These are phyloP conservation scores for Aspergillus nidulans DNA, from an alignment of 495 filamentous ascomycete species.

Conservation along the genomic window DNA sequence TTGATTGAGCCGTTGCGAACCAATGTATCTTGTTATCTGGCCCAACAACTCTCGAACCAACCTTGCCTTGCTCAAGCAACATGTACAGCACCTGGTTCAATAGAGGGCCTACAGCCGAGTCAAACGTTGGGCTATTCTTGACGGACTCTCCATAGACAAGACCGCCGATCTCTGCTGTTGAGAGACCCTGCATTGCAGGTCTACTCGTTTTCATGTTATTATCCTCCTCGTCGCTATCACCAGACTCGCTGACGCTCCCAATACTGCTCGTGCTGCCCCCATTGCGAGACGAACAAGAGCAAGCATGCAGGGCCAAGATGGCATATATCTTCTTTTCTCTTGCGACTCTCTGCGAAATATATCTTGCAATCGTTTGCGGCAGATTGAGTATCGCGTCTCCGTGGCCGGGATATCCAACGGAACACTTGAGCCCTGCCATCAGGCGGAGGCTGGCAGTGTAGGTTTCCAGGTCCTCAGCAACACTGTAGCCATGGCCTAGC, in stretches of 20 bases:
- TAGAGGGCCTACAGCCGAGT: not conserved
- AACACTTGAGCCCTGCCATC: not conserved
- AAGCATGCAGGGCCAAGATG: not conserved
- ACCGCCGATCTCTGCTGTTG: not conserved
- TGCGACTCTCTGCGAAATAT: not conserved
- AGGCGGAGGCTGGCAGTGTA: slow-evolving; percentile 4
- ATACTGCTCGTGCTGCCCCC: too few species aligned
- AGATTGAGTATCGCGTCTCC: not conserved
- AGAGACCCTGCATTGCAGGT: not conserved
- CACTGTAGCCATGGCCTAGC: slow-evolving; percentile 36
- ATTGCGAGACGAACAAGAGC: too few species aligned
- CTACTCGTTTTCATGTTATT: not conserved
- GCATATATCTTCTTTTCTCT: not conserved
- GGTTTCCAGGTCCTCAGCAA: not conserved
- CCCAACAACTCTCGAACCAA: not conserved
- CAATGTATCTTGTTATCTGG: not conserved
- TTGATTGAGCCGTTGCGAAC: not conserved
- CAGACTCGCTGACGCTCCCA: too few species aligned
- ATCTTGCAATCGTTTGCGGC: not conserved
- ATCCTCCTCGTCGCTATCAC: not conserved
- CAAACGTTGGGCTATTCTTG: not conserved
- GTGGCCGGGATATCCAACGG: slow-evolving; percentile 7
- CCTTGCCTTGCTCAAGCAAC: not conserved
- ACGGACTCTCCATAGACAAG: not conserved
- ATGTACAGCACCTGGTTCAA: not conserved